These are phyloP conservation scores for Candida chauliodis DNA, from an alignment of 805 yeast genomes.

Conservation along the genomic window DNA sequence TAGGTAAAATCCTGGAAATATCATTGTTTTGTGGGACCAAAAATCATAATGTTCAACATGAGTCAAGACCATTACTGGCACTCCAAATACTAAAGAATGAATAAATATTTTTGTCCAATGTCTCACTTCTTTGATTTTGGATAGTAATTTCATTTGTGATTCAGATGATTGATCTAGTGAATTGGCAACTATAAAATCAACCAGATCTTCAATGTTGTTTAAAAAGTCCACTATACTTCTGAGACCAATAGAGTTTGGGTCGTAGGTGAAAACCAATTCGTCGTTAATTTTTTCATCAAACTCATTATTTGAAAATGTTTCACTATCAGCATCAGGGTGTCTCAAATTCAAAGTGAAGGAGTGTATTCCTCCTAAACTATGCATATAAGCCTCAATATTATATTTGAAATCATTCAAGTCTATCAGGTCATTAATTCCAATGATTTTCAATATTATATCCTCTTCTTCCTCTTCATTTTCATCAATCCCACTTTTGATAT, in stretches of 20 bases:
- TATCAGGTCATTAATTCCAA: conserved; percentile 25
- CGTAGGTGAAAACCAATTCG: conserved; percentile 44
- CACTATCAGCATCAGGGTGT: conserved; percentile 2
- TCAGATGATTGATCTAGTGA: conserved; percentile 51
- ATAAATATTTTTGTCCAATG: conserved; percentile 64
- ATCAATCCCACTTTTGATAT: background rate
- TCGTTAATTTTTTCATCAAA: conserved; percentile 15
- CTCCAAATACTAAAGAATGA: conserved; percentile 51
- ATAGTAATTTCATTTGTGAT: conserved; percentile 65
- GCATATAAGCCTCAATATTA: conserved; percentile 38
- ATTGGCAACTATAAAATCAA: conserved; percentile 46
- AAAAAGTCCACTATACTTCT: conserved; percentile 52
- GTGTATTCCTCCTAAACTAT: conserved; percentile 27
- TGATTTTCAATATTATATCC: conserved; percentile 26
- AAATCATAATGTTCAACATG: conserved; percentile 42
- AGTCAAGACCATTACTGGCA: conserved; percentile 55
- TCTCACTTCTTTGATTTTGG: conserved; percentile 66
- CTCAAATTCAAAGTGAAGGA: conserved; percentile 12
- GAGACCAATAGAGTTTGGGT: conserved; percentile 53
- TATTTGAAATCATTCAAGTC: conserved; percentile 31
- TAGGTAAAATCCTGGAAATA: conserved; percentile 61
- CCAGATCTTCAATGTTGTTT: conserved; percentile 44
- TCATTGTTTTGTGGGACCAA: conserved; percentile 24
- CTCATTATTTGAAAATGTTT: conserved; percentile 1
- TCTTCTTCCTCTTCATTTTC: conserved; percentile 23